A percentile compares a stretch with the other conserved stretches of the same genome.
Conservation (phyloP, 31 red algal species). For the Pterothamnion heteromorphum region DNA sequence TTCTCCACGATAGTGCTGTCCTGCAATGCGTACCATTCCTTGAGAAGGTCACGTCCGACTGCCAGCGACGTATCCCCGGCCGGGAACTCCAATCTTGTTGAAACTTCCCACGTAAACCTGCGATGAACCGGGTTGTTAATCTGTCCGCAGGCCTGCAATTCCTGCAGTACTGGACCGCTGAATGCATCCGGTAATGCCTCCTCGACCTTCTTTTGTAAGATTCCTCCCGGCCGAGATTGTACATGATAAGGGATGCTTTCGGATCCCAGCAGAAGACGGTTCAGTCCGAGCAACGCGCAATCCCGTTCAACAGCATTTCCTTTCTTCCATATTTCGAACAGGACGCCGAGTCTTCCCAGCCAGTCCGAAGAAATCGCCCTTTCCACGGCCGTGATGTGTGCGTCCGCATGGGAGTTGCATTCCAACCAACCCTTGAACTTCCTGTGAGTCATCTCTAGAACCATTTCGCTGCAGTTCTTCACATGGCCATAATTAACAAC, state of each 20-base stretch:
- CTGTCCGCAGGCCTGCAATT: no score
- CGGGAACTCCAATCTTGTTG: background rate
- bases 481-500: background rate
- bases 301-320: background rate
- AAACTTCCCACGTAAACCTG: no score
- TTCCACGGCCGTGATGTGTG: constrained; percentile 2
- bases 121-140: no score
- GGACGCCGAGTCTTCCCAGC: background rate
- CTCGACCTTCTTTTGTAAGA: background rate
- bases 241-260: background rate
- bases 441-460: constrained; percentile 23
- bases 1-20: background rate
- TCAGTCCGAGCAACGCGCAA: background rate
- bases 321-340: background rate
- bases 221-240: background rate
- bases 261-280: background rate
- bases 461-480: constrained; percentile 19
- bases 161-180: no score
- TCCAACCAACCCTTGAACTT: no score
- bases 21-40: background rate
- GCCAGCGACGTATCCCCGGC: background rate
- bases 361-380: background rate
- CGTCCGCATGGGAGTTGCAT: no score
- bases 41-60: background rate
- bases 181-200: background rate